Conservation (phyloP, 495 filamentous ascomycete species). For the Penicillium lividum region DNA sequence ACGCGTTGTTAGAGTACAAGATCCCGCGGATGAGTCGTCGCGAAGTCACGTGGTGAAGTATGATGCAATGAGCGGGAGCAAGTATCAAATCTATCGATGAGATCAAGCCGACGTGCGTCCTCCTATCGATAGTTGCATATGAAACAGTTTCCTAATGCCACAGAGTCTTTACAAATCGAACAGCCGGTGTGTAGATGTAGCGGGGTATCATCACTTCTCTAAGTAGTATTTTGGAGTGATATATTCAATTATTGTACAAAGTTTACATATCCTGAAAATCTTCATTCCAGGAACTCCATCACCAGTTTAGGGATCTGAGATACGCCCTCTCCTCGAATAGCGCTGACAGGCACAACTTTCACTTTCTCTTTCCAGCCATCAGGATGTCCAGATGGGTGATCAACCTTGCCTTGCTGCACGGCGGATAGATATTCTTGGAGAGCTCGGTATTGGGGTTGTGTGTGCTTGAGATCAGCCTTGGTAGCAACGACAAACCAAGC, state of each 20-base stretch:
- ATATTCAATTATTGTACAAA: slow-evolving; percentile 8
- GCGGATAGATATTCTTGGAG: slow-evolving; percentile 67
- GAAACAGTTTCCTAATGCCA: no score
- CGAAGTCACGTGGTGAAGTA: slow-evolving; percentile 36
- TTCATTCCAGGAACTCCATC: slow-evolving; percentile 65
- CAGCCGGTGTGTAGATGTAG: neutral
- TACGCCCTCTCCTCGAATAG: slow-evolving; percentile 81
- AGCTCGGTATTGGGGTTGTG: slow-evolving; percentile 71
- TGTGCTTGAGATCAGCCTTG: slow-evolving; percentile 82
- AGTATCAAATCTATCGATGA: neutral
- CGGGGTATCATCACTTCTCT: neutral
- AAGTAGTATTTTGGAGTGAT: neutral
- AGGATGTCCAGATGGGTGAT: slow-evolving; percentile 70
- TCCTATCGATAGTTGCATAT: no score
- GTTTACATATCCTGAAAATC: neutral
- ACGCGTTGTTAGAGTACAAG: slow-evolving; percentile 24
- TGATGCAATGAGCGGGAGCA: slow-evolving; percentile 30
- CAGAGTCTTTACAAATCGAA: no score
- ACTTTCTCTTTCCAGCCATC: slow-evolving; percentile 67
- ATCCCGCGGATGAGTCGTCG: slow-evolving; percentile 11
- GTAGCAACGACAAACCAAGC: slow-evolving; percentile 98
- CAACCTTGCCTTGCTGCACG: slow-evolving; percentile 56
- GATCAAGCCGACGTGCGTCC: neutral
- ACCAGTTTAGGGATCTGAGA: slow-evolving; percentile 75
- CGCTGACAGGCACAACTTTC: slow-evolving; percentile 79